A percentile compares a stretch with the other conserved stretches of the same genome.
Evolutionary conservation across 2,329 filamentous ascomycete species (phyloP).

Genomic region (Didymella exigua): DNA sequence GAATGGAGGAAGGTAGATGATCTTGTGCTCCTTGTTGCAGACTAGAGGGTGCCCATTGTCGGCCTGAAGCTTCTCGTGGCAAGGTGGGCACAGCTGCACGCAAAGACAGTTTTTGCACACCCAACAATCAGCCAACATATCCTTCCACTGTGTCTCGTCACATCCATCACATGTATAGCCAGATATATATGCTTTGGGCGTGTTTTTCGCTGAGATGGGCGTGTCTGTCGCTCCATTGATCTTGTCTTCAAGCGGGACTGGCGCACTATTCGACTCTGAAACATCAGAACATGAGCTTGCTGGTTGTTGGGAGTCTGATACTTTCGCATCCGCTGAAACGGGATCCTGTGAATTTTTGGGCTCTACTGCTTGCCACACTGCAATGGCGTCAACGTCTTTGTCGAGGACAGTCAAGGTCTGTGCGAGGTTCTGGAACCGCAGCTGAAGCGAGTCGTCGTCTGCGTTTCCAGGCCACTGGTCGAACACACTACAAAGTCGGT

Average conservation of each 20-base stretch:
- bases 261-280: not conserved
- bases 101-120: conserved; percentile 16
- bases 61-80: conserved; percentile 12
- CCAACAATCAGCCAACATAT: conserved; percentile 9
- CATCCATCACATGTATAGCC: not conserved
- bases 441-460: conserved; percentile 1
- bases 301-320: not conserved
- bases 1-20: conserved; percentile 16
- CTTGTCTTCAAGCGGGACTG: not conserved
- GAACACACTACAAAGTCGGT: not conserved
- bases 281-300: not conserved
- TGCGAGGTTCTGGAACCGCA: conserved; percentile 12
- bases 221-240: not conserved
- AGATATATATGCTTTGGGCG: not conserved
- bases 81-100: conserved; percentile 13
- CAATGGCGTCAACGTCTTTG: conserved; percentile 12
- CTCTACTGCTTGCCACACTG: conserved; percentile 15
- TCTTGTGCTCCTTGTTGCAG: conserved; percentile 16
- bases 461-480: not conserved
- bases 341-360: not conserved
- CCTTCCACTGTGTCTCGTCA: not conserved
- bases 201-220: not conserved
- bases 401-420: conserved; percentile 13
- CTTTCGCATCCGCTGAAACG: not conserved
- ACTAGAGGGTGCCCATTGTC: not conserved